phyloP scores from a whole-genome alignment of 805 yeast species.

The Phaffomyces antillensis region DNA sequence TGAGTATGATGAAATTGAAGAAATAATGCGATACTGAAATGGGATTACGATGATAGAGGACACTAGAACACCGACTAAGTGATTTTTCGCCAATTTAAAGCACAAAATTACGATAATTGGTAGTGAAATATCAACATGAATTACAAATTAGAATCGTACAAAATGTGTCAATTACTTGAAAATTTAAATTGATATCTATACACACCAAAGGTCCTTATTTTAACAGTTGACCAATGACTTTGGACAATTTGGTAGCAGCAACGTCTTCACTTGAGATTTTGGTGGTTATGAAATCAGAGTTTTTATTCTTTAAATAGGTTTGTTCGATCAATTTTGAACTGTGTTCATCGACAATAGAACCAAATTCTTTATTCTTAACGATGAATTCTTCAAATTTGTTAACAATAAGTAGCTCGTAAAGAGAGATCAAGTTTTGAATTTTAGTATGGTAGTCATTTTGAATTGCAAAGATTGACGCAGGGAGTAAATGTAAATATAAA shows the following conservation, averaged over 20 bases:
- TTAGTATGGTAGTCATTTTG: conserved; percentile 20
- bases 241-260: conserved; percentile 18
- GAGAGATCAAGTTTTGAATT: conserved; percentile 18
- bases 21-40: background rate
- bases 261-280: conserved; percentile 20
- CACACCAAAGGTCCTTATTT: background rate
- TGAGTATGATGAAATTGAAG: background rate
- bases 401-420: conserved; percentile 19
- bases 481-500: conserved; percentile 37
- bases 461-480: conserved; percentile 28
- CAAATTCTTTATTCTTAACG: conserved; percentile 17
- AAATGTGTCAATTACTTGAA: background rate
- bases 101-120: too few species aligned
- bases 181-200: background rate
- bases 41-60: background rate
- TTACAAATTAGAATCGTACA: background rate
- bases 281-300: conserved; percentile 15
- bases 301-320: conserved; percentile 16
- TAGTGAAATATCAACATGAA: background rate
- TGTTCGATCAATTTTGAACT: conserved; percentile 12
- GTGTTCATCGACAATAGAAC: conserved; percentile 12
- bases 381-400: conserved; percentile 17
- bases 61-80: too few species aligned
- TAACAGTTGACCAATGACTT: conserved; percentile 15
- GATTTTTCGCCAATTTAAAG: too few species aligned